Percentiles rank a stretch among this genome's conserved stretches.
Conservation (phyloP, 75 land plant species). For the Sequoia sempervirens region DNA sequence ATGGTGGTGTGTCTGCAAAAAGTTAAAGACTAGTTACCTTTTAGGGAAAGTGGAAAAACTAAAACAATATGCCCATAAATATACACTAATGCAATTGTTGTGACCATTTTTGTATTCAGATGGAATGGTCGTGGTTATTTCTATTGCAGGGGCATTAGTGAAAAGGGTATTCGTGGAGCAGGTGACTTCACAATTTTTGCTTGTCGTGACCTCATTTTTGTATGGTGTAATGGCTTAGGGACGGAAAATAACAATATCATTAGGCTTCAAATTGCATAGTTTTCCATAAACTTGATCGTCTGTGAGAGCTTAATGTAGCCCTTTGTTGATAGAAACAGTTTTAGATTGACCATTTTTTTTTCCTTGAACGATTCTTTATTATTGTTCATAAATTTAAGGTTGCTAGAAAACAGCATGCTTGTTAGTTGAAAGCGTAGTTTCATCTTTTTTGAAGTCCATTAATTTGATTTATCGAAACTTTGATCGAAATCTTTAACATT, state of each 20-base stretch:
- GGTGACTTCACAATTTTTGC: conserved; percentile 25
- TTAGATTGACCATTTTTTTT: no score
- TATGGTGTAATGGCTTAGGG: not conserved
- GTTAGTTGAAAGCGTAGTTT: not conserved
- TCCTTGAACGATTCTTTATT: no score
- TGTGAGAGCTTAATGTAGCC: not conserved
- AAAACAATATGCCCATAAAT: not conserved
- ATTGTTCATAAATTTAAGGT: not conserved
- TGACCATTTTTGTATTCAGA: conserved; percentile 22
- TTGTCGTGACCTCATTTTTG: not conserved
- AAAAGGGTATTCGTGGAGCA: conserved; percentile 57
- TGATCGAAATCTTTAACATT: not conserved
- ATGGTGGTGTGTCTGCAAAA: not conserved
- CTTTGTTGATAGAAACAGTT: not conserved
- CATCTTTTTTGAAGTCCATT: not conserved
- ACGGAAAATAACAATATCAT: not conserved
- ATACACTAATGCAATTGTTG: no score
- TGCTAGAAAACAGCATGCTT: not conserved
- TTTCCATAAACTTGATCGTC: not conserved
- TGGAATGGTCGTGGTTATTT: conserved; percentile 96
- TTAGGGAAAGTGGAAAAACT: not conserved
- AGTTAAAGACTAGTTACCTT: not conserved
- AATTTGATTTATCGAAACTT: not conserved
- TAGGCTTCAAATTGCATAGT: no score
- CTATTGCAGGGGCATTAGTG: conserved; percentile 46